phyloP scores from a whole-genome alignment of 352 stramenopile species.

The Phytophthora constricta region DNA sequence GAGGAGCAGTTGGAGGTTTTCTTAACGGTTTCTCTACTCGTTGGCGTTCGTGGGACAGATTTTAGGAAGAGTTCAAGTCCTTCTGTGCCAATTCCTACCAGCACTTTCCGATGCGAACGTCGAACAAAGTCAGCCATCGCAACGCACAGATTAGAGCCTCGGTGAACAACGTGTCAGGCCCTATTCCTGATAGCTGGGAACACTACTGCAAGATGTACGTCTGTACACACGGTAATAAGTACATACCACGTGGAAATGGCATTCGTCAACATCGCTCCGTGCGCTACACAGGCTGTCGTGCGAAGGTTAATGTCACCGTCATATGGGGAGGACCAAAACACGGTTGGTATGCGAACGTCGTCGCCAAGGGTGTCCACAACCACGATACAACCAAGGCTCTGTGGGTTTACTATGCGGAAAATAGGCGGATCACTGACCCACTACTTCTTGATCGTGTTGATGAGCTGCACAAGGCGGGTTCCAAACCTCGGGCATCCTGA shows the following conservation, averaged over 20 bases:
- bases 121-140: background rate
- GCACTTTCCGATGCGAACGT: background rate
- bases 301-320: background rate
- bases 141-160: background rate
- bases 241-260: background rate
- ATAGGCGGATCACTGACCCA: background rate
- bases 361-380: background rate
- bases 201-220: background rate
- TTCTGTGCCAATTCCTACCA: background rate
- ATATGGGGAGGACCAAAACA: background rate
- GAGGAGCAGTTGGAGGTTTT: background rate
- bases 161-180: background rate
- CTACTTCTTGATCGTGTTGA: background rate
- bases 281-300: background rate
- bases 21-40: background rate
- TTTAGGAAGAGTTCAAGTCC: background rate
- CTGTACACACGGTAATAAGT: background rate
- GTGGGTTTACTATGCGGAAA: background rate
- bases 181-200: background rate
- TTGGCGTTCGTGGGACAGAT: background rate
- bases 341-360: background rate
- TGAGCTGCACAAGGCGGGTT: background rate
- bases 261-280: background rate
- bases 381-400: background rate
- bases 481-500: background rate